A percentile compares a stretch with the other conserved stretches of the same genome.
phyloP scores from a whole-genome alignment of 805 yeast genomes.

The Wickerhamiella siamensis region DNA sequence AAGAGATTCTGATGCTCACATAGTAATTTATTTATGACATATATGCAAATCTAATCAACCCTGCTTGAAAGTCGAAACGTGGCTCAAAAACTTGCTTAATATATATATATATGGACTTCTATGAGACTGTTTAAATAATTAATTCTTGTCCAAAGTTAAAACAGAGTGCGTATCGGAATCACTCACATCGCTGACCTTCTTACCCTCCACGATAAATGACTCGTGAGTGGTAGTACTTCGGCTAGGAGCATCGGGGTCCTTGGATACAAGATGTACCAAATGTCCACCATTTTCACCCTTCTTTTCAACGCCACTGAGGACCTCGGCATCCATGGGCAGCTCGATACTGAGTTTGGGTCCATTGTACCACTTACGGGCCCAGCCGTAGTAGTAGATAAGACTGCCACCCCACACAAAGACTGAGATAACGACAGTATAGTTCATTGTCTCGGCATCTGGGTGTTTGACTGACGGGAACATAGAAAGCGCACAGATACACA shows the following conservation, averaged over 20 bases:
- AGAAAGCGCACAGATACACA: slow-evolving; percentile 34
- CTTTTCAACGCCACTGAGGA: neutral
- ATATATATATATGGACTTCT: too few species aligned
- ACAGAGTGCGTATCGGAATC: too few species aligned
- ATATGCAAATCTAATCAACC: too few species aligned
- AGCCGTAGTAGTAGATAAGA: slow-evolving; percentile 35
- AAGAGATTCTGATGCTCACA: slow-evolving; percentile 78
- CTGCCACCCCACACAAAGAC: slow-evolving; percentile 44
- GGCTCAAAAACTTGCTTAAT: too few species aligned
- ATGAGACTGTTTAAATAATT: too few species aligned
- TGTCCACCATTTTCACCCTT: neutral
- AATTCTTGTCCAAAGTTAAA: too few species aligned
- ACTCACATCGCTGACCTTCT: too few species aligned
- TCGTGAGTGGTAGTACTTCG: too few species aligned
- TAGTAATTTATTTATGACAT: too few species aligned
- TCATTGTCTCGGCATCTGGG: slow-evolving; percentile 50
- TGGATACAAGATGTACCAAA: neutral
- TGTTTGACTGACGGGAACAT: slow-evolving; percentile 42
- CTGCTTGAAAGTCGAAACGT: too few species aligned
- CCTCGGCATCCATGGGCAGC: neutral
- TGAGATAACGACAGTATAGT: slow-evolving; percentile 51
- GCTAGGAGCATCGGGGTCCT: neutral
- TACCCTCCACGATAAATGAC: too few species aligned
- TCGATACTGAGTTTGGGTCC: slow-evolving; percentile 47
- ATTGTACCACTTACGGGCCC: slow-evolving; percentile 44